These are phyloP conservation scores for Gentiana straminea DNA, from an alignment of 257 asterid species.

Conservation along the genomic window DNA sequence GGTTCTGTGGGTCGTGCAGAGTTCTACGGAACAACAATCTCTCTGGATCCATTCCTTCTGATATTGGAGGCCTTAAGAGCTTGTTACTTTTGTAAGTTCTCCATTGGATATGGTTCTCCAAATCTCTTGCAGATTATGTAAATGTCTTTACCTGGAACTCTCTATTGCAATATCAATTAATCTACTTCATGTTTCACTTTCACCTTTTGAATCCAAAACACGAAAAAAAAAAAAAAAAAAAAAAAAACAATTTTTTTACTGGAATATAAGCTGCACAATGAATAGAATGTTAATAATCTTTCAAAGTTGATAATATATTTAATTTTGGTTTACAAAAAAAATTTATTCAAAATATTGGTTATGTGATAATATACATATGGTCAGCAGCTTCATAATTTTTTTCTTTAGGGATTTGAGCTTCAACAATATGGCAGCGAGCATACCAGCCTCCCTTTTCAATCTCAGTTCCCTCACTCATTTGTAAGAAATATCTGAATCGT, in stretches of 20 bases:
- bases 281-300: neutral
- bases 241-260: no score
- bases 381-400: neutral
- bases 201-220: neutral
- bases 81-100: constrained; percentile 50
- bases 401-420: constrained; percentile 82
- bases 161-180: neutral
- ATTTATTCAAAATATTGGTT: neutral
- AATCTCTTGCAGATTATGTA: neutral
- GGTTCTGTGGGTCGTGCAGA: constrained; percentile 22
- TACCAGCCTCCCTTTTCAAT: constrained; percentile 52
- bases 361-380: no score
- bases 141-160: neutral
- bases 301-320: neutral
- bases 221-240: neutral
- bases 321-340: neutral
- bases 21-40: constrained; percentile 64
- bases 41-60: constrained; percentile 62
- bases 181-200: neutral
- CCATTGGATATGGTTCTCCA: no score
- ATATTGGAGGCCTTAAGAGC: constrained; percentile 37
- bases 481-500: constrained; percentile 23
- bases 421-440: constrained; percentile 57
- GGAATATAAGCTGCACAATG: neutral
- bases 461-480: constrained; percentile 35